phyloP scores from a whole-genome alignment of 1,284 basidiomycete genomes.

The Apiotrichum laibachii region DNA sequence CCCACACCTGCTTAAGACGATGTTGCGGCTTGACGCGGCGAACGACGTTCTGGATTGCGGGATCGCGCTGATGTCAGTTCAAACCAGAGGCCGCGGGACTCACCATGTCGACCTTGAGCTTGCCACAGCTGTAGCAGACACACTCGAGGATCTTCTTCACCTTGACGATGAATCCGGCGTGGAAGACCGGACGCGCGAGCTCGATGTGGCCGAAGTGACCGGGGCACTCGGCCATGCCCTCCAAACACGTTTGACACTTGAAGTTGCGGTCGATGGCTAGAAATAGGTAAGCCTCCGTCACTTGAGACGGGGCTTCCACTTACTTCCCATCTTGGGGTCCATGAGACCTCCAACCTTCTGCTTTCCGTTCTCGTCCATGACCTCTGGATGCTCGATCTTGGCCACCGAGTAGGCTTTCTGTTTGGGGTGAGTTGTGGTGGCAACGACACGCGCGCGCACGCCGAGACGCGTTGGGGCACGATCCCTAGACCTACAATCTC shows the following conservation, averaged over 20 bases:
- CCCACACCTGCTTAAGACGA: constrained; percentile 83
- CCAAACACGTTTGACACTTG: constrained; percentile 99
- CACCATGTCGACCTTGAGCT: constrained; percentile 93
- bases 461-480: neutral
- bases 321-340: constrained; percentile 93
- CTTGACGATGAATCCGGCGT: constrained; percentile 97
- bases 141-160: constrained; percentile 99
- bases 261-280: constrained; percentile 91
- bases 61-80: constrained; percentile 62
- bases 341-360: constrained; percentile 90
- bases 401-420: constrained; percentile 97
- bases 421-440: constrained; percentile 10
- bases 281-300: constrained; percentile 27
- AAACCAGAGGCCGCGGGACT: constrained; percentile 53
- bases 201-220: constrained; percentile 99
- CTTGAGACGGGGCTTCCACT: constrained; percentile 31
- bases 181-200: constrained; percentile 91
- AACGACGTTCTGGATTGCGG: constrained; percentile 75
- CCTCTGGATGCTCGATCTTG: constrained; percentile 97
- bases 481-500: constrained; percentile 77
- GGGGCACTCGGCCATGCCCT: constrained; percentile 97
- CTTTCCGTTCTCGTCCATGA: constrained; percentile 92
- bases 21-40: constrained; percentile 81
- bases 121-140: constrained; percentile 98
- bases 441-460: neutral